Percentiles rank a stretch among this genome's conserved stretches.
These are phyloP conservation scores for Vitis riparia DNA, from an alignment of 164 flowering plant genomes.

Conservation along the genomic window DNA sequence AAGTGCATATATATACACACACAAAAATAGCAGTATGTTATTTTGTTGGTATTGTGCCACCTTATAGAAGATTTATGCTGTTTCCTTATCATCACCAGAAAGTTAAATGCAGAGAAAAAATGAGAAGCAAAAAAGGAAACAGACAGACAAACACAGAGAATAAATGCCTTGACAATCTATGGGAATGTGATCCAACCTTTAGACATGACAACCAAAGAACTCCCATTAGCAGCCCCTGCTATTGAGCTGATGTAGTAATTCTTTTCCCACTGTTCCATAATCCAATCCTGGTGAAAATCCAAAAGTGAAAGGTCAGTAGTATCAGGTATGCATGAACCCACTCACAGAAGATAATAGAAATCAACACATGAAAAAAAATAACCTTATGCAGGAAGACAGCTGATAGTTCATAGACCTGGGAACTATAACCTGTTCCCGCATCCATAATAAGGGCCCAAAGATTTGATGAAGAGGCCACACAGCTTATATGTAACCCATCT, in stretches of 20 bases:
- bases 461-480: constrained; percentile 72
- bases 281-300: constrained; percentile 69
- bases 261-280: constrained; percentile 96
- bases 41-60: too few relatives aligned
- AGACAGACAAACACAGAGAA: background rate
- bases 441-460: constrained; percentile 96
- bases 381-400: constrained; percentile 78
- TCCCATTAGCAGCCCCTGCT: constrained; percentile 84
- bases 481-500: constrained; percentile 80
- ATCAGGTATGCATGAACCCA: background rate
- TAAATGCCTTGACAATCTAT: background rate
- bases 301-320: background rate
- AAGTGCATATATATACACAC: too few relatives aligned
- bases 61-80: too few relatives aligned
- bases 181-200: constrained; percentile 52
- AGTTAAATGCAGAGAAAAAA: too few relatives aligned
- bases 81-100: too few relatives aligned
- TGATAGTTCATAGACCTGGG: constrained; percentile 83
- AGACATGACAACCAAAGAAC: constrained; percentile 92
- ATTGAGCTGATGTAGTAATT: constrained; percentile 83
- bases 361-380: background rate
- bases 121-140: background rate
- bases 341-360: constrained; percentile 12
- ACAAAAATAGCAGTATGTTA: too few relatives aligned
- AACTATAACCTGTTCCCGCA: constrained; percentile 79